Conservation (phyloP, 2,329 filamentous ascomycete species). For the Ceratocystis cacaofunesta region DNA sequence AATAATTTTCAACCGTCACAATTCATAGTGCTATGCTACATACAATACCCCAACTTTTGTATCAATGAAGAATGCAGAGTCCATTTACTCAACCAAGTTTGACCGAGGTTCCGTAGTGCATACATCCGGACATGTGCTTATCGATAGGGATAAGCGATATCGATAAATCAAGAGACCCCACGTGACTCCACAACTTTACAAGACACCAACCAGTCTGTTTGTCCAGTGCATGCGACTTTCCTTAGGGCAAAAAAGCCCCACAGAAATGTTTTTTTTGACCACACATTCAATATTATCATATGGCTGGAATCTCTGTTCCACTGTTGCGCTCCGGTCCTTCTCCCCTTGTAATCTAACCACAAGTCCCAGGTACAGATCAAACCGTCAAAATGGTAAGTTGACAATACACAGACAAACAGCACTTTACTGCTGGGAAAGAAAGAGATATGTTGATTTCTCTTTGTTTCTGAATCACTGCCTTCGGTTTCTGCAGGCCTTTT, state of each 20-base stretch:
- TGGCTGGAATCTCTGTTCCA: slow-evolving; percentile 20
- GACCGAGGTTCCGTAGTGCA: too few relatives aligned
- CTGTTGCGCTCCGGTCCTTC: slow-evolving; percentile 27
- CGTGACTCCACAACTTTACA: slow-evolving; percentile 14
- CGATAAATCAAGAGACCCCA: slow-evolving; percentile 3
- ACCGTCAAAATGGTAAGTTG: slow-evolving; percentile 57
- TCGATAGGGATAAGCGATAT: neutral
- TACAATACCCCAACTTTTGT: too few relatives aligned
- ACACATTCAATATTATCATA: slow-evolving; percentile 24
- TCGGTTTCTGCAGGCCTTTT: neutral
- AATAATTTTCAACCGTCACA: too few relatives aligned
- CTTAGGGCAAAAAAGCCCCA: slow-evolving; percentile 31
- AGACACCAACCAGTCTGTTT: slow-evolving; percentile 23
- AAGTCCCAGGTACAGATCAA: slow-evolving; percentile 21
- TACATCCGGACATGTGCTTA: neutral
- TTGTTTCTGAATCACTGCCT: slow-evolving; percentile 8
- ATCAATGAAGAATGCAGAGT: too few relatives aligned
- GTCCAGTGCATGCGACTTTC: slow-evolving; percentile 16
- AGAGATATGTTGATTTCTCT: neutral
- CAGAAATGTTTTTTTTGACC: slow-evolving; percentile 22
- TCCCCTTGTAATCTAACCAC: slow-evolving; percentile 18
- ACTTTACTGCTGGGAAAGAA: neutral
- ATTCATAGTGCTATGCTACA: too few relatives aligned
- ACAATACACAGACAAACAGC: slow-evolving; percentile 19
- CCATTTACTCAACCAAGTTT: too few relatives aligned